These are phyloP conservation scores for Mucor circinelloides DNA, from an alignment of 371 early-diverging fungal species.

Conservation along the genomic window DNA sequence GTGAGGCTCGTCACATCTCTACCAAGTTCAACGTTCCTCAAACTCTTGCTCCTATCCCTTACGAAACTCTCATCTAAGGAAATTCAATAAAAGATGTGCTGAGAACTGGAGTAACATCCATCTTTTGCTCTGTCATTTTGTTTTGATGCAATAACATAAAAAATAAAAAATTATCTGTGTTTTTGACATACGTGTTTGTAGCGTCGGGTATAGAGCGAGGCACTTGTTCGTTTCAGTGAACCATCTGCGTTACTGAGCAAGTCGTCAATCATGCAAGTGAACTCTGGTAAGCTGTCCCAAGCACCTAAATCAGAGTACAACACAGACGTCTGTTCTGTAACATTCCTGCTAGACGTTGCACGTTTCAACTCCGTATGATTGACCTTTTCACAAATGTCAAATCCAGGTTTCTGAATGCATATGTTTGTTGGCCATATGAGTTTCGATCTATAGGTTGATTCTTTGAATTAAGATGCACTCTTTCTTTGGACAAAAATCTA, in stretches of 20 bases:
- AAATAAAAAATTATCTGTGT: not conserved
- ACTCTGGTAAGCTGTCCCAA: too few species aligned
- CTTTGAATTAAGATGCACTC: too few species aligned
- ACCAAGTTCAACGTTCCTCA: conserved; percentile 89
- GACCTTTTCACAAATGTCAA: not conserved
- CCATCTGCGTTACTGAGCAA: too few species aligned
- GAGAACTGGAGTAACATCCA: not conserved
- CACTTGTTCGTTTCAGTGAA: not conserved
- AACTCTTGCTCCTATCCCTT: conserved; percentile 94
- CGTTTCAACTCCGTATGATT: not conserved
- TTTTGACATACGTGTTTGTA: not conserved
- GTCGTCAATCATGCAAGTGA: too few species aligned
- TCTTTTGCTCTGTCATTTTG: not conserved
- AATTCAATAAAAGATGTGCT: not conserved
- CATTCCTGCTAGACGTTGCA: not conserved
- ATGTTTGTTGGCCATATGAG: too few species aligned
- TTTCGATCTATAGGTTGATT: too few species aligned
- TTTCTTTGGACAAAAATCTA: too few species aligned
- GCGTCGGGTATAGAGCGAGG: not conserved
- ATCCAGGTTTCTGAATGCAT: too few species aligned
- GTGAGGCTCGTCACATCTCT: conserved; percentile 90
- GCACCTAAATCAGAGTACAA: too few species aligned
- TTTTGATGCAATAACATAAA: not conserved
- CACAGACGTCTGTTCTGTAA: not conserved
- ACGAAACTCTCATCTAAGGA: conserved; percentile 85